Base-by-base conservation (phyloP, 805 yeast species). In the Candida fluviatilis region DNA sequence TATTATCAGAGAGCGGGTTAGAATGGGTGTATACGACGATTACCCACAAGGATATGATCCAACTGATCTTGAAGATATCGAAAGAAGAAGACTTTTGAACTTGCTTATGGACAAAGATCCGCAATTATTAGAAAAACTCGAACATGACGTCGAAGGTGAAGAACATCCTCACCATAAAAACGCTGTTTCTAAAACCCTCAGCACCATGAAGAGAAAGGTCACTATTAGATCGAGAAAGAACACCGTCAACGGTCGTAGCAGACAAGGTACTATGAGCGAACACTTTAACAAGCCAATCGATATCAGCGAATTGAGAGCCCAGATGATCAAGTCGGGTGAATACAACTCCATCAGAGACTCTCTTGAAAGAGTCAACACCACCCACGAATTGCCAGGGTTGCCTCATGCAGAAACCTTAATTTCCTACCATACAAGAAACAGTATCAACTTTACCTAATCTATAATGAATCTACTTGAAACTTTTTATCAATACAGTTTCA, bases 1-100 rank as follows among this genome's bases (percentile, higher is more conserved):
- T 50, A 77, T 84, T 38, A 67, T 85, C 35, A 69, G 93, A 39
- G 93, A 84, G 49, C 59, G 73, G 43, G 77, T 73, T 42, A 59
- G 62, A 11, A 38, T 61, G 40, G 86, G 87, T 5, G 73, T 64
- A 37, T 82, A 66, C 51, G 66, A 64, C 35, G 62, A 55, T 27
- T 75, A 71, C 47, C 76, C 80, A 0, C 51, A 44, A 1, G 75
- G 72, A 14, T 76, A 69, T 48, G 82, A 76, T 48, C 82, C 82
- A 11, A 76, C 82, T 1, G 57, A 69, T 35, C 37, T 50, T n/a
- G 67, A 58, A 27, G 73, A 67, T 43, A 54, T 68, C 34, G 74
- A 69, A 42, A 59, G 58, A 45, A 66, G 58, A 42, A 51, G 70
- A 36, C 40, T 57, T 13, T 50, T 67, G 29, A 54, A 48, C 17